phyloP scores from a whole-genome alignment of 768 basidiomycete genomes.

The Russula dissimulans region DNA sequence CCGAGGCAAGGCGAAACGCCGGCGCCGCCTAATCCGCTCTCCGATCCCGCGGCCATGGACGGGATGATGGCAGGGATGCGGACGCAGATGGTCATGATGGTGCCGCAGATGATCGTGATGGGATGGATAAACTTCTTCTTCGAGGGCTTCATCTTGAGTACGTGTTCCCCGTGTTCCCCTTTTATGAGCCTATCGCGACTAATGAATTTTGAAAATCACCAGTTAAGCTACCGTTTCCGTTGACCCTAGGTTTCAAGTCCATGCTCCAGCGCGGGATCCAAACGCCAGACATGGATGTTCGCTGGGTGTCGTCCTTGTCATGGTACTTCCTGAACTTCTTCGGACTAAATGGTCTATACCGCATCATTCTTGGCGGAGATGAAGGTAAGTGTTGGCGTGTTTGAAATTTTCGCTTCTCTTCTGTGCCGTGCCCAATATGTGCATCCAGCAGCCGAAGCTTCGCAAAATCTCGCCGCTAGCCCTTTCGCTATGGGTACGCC shows the following conservation, averaged over 20 bases:
- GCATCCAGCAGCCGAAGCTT: constrained; percentile 62
- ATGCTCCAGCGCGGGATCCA: constrained; percentile 96
- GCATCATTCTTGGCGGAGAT: constrained; percentile 82
- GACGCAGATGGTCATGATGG: constrained; percentile 99
- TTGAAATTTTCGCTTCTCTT: constrained; percentile 12
- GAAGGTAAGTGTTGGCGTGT: constrained; percentile 50
- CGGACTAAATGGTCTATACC: constrained; percentile 92
- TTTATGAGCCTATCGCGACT: background rate
- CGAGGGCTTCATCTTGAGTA: constrained; percentile 95
- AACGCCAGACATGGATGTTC: constrained; percentile 93
- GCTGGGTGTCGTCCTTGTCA: constrained; percentile 97
- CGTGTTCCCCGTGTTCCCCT: constrained; percentile 25
- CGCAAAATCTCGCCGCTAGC: constrained; percentile 61
- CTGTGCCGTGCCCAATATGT: constrained; percentile 14
- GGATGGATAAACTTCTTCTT: constrained; percentile 99
- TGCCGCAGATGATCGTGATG: constrained; percentile 98
- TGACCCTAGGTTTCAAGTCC: constrained; percentile 94
- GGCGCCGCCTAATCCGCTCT: constrained; percentile 70
- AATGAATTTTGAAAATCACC: constrained; percentile 7
- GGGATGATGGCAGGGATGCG: constrained; percentile 99
- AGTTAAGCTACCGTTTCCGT: constrained; percentile 96
- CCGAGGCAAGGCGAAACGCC: constrained; percentile 51
- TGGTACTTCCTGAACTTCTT: constrained; percentile 99
- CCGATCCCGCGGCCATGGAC: constrained; percentile 89
- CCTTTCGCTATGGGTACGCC: constrained; percentile 52